Conservation (phyloP, 306 rosid species). For the Cotoneaster glaucophyllus region DNA sequence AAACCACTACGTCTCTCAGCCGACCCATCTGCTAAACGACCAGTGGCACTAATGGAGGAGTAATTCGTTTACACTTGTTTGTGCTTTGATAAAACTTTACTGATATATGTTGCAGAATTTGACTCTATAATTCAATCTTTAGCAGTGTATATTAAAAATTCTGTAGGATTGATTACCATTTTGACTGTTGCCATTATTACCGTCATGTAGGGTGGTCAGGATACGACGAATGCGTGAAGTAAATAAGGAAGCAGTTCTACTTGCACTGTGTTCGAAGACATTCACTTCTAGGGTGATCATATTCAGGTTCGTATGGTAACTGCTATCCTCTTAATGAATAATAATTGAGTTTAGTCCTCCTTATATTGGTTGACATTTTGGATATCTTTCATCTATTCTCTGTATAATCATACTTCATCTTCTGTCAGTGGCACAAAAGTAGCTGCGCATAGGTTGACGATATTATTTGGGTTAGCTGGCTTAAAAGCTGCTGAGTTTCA, state of each 20-base stretch:
- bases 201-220: constrained; percentile 71
- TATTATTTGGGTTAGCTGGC: constrained; percentile 92
- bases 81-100: constrained; percentile 3
- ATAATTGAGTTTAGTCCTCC: background rate
- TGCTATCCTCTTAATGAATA: background rate
- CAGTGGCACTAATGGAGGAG: constrained; percentile 84
- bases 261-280: constrained; percentile 82
- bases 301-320: constrained; percentile 52
- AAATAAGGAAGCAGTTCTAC: constrained; percentile 93
- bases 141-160: background rate
- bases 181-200: background rate
- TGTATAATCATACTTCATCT: constrained; percentile 11
- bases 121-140: background rate
- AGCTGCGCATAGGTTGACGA: constrained; percentile 90
- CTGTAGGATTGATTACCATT: background rate
- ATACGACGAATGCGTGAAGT: constrained; percentile 84
- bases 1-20: constrained; percentile 95
- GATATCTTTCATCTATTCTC: background rate
- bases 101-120: background rate
- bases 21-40: constrained; percentile 85
- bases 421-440: constrained; percentile 80
- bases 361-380: background rate
- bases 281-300: constrained; percentile 70
- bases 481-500: constrained; percentile 94
- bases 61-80: constrained; percentile 27